Conservation (phyloP, 1,284 basidiomycete genomes). For the Omphalotus olearius region DNA sequence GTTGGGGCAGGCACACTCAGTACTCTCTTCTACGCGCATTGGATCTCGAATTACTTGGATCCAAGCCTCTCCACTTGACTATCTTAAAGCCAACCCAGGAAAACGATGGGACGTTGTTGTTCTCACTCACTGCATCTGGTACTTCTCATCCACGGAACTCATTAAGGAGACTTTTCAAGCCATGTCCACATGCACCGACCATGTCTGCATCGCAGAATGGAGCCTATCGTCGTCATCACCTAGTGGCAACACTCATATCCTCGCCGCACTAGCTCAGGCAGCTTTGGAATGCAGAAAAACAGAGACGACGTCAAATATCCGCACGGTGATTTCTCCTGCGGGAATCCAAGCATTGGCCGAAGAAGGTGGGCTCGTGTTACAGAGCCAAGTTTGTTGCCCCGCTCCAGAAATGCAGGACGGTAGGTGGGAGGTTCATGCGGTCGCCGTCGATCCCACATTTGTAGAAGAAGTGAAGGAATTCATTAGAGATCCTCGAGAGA, state of each 20-base stretch:
- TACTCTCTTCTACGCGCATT: constrained; percentile 27
- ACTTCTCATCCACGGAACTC: constrained; percentile 33
- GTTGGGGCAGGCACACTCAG: constrained; percentile 35
- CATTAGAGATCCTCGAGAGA: constrained; percentile 17
- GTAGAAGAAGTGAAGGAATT: constrained; percentile 14
- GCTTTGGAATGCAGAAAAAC: constrained; percentile 32
- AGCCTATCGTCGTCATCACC: constrained; percentile 22
- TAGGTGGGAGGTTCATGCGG: constrained; percentile 30
- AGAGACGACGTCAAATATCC: constrained; percentile 30
- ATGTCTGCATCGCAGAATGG: constrained; percentile 36
- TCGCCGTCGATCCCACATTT: constrained; percentile 15
- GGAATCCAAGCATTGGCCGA: constrained; percentile 26
- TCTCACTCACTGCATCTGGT: constrained; percentile 29
- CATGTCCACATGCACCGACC: constrained; percentile 23
- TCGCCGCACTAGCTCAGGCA: constrained; percentile 35
- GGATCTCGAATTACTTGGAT: constrained; percentile 34
- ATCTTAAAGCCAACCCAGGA: constrained; percentile 21
- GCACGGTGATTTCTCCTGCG: constrained; percentile 33
- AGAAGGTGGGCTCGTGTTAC: constrained; percentile 24
- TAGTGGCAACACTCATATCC: constrained; percentile 28
- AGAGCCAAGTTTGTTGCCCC: constrained; percentile 25
- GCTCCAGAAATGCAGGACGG: constrained; percentile 30
- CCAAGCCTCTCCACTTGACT: constrained; percentile 29
- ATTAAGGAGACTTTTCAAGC: constrained; percentile 29
- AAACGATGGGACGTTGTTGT: constrained; percentile 30